Conservation (phyloP, 1,284 basidiomycete species). For the Ustilago vetiveriae region DNA sequence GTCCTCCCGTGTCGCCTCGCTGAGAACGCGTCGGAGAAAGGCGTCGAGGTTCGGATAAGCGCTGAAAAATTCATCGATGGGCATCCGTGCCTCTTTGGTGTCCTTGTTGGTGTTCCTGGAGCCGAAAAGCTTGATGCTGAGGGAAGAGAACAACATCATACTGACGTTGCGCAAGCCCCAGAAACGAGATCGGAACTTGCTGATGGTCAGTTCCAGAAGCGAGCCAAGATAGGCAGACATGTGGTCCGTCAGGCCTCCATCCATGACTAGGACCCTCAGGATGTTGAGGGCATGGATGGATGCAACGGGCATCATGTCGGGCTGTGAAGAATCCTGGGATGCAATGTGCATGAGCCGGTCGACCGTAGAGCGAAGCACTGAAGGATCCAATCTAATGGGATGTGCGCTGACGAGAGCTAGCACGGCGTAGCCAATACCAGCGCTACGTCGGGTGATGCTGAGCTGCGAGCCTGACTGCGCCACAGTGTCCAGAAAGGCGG, state of each 20-base stretch:
- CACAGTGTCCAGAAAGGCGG: slow-evolving; percentile 49
- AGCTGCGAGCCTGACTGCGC: slow-evolving; percentile 48
- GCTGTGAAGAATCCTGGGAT: slow-evolving; percentile 13
- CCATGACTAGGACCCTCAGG: slow-evolving; percentile 61
- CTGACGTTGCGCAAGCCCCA: slow-evolving; percentile 68
- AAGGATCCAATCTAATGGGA: slow-evolving; percentile 27
- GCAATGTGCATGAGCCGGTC: slow-evolving; percentile 41
- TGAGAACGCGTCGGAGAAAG: slow-evolving; percentile 35
- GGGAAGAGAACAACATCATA: slow-evolving; percentile 67
- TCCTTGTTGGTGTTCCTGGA: slow-evolving; percentile 49
- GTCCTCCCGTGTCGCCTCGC: slow-evolving; percentile 3
- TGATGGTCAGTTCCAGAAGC: slow-evolving; percentile 63
- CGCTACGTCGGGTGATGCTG: slow-evolving; percentile 67
- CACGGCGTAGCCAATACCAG: slow-evolving; percentile 67
- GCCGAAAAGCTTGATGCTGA: slow-evolving; percentile 63
- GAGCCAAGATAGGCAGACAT: slow-evolving; percentile 55
- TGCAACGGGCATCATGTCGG: slow-evolving; percentile 36
- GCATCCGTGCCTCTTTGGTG: slow-evolving; percentile 36
- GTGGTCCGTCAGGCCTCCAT: slow-evolving; percentile 46
- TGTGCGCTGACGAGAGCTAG: slow-evolving; percentile 64
- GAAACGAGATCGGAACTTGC: slow-evolving; percentile 63
- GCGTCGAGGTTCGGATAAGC: slow-evolving; percentile 34
- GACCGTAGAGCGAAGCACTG: slow-evolving; percentile 34
- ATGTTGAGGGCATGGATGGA: slow-evolving; percentile 67
- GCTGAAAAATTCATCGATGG: slow-evolving; percentile 51